Percentiles rank a stretch among this genome's conserved stretches.
Evolutionary conservation across 148 eudicot genomes (phyloP).

Genomic region (Camellia japonica): DNA sequence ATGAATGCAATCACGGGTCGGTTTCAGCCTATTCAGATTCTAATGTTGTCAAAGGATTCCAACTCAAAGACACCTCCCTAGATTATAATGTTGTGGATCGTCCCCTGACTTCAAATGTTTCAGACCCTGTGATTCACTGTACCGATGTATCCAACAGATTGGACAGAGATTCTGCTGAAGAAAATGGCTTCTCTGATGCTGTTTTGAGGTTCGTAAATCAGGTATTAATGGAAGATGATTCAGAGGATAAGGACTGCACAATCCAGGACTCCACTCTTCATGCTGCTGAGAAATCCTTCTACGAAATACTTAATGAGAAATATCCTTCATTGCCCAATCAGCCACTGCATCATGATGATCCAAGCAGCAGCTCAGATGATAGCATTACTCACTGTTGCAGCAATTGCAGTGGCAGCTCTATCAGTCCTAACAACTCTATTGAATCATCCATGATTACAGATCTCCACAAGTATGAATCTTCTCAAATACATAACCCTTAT

Average conservation of each 20-base stretch:
- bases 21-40: constrained; percentile 1
- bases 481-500: background rate
- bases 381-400: background rate
- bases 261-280: constrained; percentile 17
- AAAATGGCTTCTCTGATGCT: background rate
- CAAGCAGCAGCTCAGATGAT: background rate
- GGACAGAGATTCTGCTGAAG: background rate
- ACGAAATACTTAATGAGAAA: constrained; percentile 15
- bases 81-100: background rate
- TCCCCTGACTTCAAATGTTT: background rate
- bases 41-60: background rate
- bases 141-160: background rate
- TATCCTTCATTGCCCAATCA: constrained; percentile 10
- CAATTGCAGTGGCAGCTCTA: background rate
- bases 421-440: background rate
- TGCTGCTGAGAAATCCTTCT: constrained; percentile 24
- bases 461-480: constrained; percentile 12
- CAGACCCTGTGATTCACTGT: background rate
- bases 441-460: background rate
- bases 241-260: background rate
- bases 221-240: constrained; percentile 16
- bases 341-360: background rate
- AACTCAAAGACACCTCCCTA: background rate
- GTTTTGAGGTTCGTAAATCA: constrained; percentile 13
- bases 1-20: background rate